Evolutionary conservation across 768 basidiomycete species (phyloP).

Genomic region (Macrolepiota fuliginosa): DNA sequence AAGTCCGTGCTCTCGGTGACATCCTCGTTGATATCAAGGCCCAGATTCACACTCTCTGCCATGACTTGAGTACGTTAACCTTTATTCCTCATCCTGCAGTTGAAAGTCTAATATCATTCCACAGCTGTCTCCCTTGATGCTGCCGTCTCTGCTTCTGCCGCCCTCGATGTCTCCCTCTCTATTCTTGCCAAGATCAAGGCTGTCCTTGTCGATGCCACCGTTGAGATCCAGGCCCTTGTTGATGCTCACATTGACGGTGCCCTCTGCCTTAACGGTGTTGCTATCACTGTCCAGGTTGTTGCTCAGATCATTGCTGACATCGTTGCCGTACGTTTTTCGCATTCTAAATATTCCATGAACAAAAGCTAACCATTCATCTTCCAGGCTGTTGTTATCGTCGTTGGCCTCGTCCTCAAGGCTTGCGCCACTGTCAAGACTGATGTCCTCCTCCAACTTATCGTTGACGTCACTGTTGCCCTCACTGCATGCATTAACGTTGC

Average conservation of each 20-base stretch:
- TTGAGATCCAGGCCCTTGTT: slow-evolving; percentile 16
- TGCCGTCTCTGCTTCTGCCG: not conserved
- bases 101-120: not conserved
- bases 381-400: not conserved
- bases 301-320: slow-evolving; percentile 11
- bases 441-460: slow-evolving; percentile 12
- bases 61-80: not conserved
- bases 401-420: slow-evolving; percentile 1
- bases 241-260: slow-evolving; percentile 8
- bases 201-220: slow-evolving; percentile 10
- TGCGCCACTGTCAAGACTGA: slow-evolving; percentile 6
- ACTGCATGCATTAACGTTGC: slow-evolving; percentile 6
- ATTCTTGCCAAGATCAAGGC: slow-evolving; percentile 16
- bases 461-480: slow-evolving; percentile 10
- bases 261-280: slow-evolving; percentile 14
- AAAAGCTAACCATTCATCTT: not conserved
- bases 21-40: slow-evolving; percentile 9
- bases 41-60: slow-evolving; percentile 9
- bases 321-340: slow-evolving; percentile 14
- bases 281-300: slow-evolving; percentile 14
- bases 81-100: no score
- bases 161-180: slow-evolving; percentile 14
- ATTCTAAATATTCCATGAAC: not conserved
- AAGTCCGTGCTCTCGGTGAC: not conserved
- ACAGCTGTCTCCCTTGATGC: not conserved